Evolutionary conservation across 108 stramenopile species (phyloP).

Genomic region (Nannochloropsis granulata): DNA sequence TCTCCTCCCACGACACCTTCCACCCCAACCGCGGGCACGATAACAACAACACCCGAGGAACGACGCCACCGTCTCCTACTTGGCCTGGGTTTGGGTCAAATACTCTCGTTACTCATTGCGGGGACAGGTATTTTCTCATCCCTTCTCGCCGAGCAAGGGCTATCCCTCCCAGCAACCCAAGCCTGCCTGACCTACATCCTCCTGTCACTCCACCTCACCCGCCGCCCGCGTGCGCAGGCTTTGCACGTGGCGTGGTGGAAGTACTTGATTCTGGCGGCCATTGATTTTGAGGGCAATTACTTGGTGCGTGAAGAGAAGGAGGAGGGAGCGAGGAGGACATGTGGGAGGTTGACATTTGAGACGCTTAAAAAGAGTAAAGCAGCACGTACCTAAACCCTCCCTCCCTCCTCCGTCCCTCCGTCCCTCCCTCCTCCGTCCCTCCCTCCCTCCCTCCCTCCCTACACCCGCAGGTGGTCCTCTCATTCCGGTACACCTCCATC

Average conservation of each 20-base stretch:
- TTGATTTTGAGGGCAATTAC: conserved; percentile 53
- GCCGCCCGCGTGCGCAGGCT: not conserved
- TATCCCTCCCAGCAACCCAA: conserved; percentile 30
- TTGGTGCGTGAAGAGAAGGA: not conserved
- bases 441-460: not conserved
- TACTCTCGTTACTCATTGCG: conserved; percentile 38
- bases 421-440: not conserved
- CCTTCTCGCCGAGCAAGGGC: conserved; percentile 23
- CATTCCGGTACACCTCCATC: conserved; percentile 79
- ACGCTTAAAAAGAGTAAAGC: not conserved
- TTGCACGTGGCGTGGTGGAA: conserved; percentile 29
- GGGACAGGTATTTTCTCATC: conserved; percentile 40
- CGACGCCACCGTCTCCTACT: not conserved
- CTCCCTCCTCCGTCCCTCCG: not conserved
- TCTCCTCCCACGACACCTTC: not conserved
- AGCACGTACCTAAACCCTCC: not conserved
- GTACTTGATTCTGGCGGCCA: conserved; percentile 52
- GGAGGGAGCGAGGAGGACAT: not conserved
- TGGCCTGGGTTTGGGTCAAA: conserved; percentile 34
- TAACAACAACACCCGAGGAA: no score
- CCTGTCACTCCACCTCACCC: conserved; percentile 8
- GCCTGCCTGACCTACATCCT: conserved; percentile 38
- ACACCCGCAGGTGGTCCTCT: conserved; percentile 37
- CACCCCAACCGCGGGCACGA: not conserved
- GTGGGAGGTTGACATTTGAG: not conserved